These are phyloP conservation scores for Boletellus deceptivus DNA, from an alignment of 1,284 basidiomycete species.

Conservation along the genomic window DNA sequence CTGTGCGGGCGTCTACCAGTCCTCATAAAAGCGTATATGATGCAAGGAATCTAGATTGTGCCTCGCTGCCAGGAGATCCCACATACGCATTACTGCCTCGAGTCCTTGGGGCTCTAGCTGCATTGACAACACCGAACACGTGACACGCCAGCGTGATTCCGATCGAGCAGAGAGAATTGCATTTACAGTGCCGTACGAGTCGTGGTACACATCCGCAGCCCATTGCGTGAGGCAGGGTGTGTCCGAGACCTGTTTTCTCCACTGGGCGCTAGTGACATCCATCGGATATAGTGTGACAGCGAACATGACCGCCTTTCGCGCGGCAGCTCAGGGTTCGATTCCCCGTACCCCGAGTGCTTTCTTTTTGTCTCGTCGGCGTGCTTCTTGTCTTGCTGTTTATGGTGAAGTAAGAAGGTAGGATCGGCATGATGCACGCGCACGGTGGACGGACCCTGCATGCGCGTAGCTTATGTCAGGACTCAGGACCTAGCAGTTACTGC, in stretches of 20 bases:
- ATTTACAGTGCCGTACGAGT: too few relatives aligned
- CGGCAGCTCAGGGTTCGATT: constrained; percentile 59
- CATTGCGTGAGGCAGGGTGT: too few relatives aligned
- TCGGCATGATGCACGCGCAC: neutral
- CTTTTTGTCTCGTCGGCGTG: neutral
- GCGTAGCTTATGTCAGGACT: neutral
- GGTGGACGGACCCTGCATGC: too few relatives aligned
- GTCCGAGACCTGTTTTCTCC: neutral
- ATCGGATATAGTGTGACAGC: constrained; percentile 66
- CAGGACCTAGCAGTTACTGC: neutral
- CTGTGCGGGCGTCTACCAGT: constrained; percentile 24
- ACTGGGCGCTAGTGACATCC: neutral
- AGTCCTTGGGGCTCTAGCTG: too few relatives aligned
- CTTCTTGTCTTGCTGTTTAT: neutral
- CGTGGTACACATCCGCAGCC: too few relatives aligned
- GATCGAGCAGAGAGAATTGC: too few relatives aligned
- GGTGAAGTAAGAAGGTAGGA: neutral
- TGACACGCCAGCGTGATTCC: too few relatives aligned
- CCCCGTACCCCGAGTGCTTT: too few relatives aligned
- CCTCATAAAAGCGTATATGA: neutral
- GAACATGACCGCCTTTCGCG: constrained; percentile 71
- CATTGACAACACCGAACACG: too few relatives aligned
- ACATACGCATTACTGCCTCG: too few relatives aligned
- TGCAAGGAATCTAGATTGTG: too few relatives aligned
- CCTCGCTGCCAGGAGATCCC: too few relatives aligned